Conservation (phyloP, 257 asterid species). For the Solanum ossicruentum region DNA sequence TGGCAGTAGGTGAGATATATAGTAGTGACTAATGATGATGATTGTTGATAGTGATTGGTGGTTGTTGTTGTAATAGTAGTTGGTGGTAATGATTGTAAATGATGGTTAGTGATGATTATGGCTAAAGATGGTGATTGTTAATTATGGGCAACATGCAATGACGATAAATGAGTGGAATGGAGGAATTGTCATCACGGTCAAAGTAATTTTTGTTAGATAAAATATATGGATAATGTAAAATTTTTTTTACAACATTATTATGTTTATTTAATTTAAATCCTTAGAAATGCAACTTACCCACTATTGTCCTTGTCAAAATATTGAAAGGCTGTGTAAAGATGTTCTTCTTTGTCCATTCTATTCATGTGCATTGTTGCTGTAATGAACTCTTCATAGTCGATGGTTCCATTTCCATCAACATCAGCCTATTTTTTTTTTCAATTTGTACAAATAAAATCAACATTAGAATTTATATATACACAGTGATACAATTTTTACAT, state of each 20-base stretch:
- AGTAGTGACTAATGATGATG: not conserved
- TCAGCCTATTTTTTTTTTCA: slow-evolving; percentile 43
- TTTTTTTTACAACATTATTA: no score
- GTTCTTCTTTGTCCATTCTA: slow-evolving; percentile 96
- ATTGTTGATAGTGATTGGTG: not conserved
- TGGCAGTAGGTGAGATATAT: not conserved
- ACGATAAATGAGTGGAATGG: not conserved
- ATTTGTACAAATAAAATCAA: not conserved
- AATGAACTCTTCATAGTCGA: slow-evolving; percentile 90
- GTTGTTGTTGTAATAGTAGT: not conserved
- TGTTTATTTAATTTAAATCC: not conserved
- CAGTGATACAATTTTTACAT: not conserved
- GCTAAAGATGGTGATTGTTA: not conserved
- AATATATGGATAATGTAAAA: no score
- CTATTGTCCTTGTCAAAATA: slow-evolving; percentile 91
- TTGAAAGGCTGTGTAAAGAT: slow-evolving; percentile 94
- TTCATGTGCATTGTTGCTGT: slow-evolving; percentile 97
- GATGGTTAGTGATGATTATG: not conserved
- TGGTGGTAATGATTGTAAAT: not conserved
- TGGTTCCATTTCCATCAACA: slow-evolving; percentile 95
- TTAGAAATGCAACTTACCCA: slow-evolving; percentile 36
- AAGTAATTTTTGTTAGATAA: no score
- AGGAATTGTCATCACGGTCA: not conserved
- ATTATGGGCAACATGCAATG: not conserved
- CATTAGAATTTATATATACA: not conserved